phyloP scores from a whole-genome alignment of 2,329 filamentous ascomycete genomes.

The Microthyrium microscopicum region DNA sequence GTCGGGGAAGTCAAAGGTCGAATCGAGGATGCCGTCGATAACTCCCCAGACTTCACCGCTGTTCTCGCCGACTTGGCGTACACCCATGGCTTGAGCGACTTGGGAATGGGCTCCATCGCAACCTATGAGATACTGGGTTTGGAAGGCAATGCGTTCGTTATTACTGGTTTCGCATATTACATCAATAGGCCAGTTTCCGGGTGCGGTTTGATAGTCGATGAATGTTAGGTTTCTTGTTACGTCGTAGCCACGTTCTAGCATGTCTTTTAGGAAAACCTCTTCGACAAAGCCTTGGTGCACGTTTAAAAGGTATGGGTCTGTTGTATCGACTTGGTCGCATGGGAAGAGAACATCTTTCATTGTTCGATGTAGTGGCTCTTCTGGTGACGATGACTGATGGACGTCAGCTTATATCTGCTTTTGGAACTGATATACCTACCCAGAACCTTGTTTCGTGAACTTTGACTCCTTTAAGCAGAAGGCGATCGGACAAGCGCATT shows the following conservation, averaged over 20 bases:
- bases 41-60: constrained; percentile 43
- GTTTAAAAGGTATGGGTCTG: constrained; percentile 37
- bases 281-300: constrained; percentile 64
- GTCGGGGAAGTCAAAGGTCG: constrained; percentile 46
- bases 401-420: background rate
- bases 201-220: constrained; percentile 27
- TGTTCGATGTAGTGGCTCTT: constrained; percentile 37
- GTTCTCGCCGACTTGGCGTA: constrained; percentile 1
- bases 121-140: constrained; percentile 56
- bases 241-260: constrained; percentile 44
- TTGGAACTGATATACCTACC: constrained; percentile 24
- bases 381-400: constrained; percentile 17
- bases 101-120: constrained; percentile 59
- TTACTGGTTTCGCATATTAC: constrained; percentile 24
- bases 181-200: constrained; percentile 22
- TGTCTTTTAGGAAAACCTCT: constrained; percentile 50
- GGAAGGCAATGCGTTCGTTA: too few species aligned
- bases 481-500: constrained; percentile 51
- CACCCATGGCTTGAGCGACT: constrained; percentile 44
- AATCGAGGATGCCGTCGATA: constrained; percentile 52
- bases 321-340: constrained; percentile 26
- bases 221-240: constrained; percentile 51
- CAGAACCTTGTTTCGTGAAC: constrained; percentile 65
- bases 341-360: constrained; percentile 53
- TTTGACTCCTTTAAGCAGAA: constrained; percentile 49